Base-by-base conservation (phyloP, 352 stramenopile genomes). In the Pythium aquatile region DNA sequence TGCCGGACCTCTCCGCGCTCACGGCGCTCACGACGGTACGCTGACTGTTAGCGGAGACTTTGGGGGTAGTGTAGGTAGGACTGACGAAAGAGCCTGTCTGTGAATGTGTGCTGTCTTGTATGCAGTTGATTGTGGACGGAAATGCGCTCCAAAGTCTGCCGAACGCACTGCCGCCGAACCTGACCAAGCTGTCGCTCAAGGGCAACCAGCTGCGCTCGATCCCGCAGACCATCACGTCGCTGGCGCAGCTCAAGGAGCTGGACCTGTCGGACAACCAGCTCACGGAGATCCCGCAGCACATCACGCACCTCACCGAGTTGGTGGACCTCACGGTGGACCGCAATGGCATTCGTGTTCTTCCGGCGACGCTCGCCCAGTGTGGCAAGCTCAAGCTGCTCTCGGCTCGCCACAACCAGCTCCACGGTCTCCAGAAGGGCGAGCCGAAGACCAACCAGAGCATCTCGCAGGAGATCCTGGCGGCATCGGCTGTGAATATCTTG, bases 141-240 rank as follows among this genome's bases (percentile, higher is more conserved):
- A 95, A 95, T 46, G 60, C 76, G n/a, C 68, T 95, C 17, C 58
- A 75, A 33, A 75, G 75, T n/a, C 61, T 94, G 17, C 75, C 78
- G 1, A 40, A 81, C 30, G 65, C 73, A 1, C 68, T 95, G 13
- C 85, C 87, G 3, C 80, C 85, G 0, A 90, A 89, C 53, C 52
- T 95, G 29, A 87, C 73, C 35, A 93, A 94, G 69, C 70, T 95
- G 11, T 93, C 81, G 42, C 70, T 93, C 39, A 86, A 82, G 51
- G 69, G 70, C 59, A 95, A 95, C 58, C 57, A 63, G 35, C 61
- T 95, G 9, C 47, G 53, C 26, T 44, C 58, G 13, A 59, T 95
- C 17, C 83, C 87, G 16, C 40, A 40, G 35, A 75, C 60, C 58
- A 65, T 95, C 37, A 72, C 81, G 37, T 44, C 63, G 26, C 70